Evolutionary conservation across 106 monocot genomes (phyloP).

Genomic region (Narthecium ossifragum): DNA sequence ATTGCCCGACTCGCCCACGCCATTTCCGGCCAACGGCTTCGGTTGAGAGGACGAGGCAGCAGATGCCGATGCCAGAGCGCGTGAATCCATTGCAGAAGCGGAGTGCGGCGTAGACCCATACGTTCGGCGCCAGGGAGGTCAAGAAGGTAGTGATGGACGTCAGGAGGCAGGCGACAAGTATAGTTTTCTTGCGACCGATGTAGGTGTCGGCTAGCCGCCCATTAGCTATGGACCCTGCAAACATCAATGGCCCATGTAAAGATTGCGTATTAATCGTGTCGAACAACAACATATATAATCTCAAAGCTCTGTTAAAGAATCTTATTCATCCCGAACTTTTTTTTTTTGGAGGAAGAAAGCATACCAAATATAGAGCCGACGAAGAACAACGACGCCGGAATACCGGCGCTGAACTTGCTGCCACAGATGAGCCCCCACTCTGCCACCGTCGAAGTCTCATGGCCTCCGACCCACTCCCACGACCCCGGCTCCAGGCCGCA

Average conservation of each 20-base stretch:
- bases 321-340: too few species aligned
- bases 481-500: constrained; percentile 33
- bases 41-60: constrained; percentile 68
- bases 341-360: too few species aligned
- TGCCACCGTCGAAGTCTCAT: constrained; percentile 50
- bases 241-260: too few species aligned
- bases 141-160: constrained; percentile 46
- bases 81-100: constrained; percentile 74
- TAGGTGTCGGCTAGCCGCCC: constrained; percentile 56
- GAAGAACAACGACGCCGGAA: constrained; percentile 81
- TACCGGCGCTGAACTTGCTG: constrained; percentile 44
- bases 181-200: constrained; percentile 60
- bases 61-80: constrained; percentile 69
- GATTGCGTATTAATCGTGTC: too few species aligned
- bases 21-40: constrained; percentile 59
- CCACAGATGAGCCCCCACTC: constrained; percentile 75
- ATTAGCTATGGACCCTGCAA: constrained; percentile 41
- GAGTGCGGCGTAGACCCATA: constrained; percentile 61
- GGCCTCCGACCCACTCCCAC: constrained; percentile 78
- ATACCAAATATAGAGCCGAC: constrained; percentile 59
- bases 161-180: constrained; percentile 59
- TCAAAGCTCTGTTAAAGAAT: too few species aligned
- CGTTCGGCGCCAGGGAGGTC: constrained; percentile 64
- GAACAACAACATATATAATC: too few species aligned
- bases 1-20: constrained; percentile 69